Conservation (phyloP, 2,329 filamentous ascomycete genomes). For the Colletotrichum tropicicola region DNA sequence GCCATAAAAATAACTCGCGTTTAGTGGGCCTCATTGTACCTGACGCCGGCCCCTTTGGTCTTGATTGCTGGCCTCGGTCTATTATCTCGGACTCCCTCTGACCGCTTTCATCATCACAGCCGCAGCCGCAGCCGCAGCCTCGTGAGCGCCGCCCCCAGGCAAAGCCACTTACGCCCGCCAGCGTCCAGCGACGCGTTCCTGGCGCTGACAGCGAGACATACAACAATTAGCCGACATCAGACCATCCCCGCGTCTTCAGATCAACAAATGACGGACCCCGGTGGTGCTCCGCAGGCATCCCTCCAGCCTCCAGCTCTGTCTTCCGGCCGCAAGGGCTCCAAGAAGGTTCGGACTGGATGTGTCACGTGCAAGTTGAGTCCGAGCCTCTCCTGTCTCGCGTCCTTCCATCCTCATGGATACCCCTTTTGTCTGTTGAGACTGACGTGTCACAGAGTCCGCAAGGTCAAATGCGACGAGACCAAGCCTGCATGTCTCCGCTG, state of each 20-base stretch:
- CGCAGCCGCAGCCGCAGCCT: neutral
- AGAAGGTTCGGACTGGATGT: slow-evolving; percentile 59
- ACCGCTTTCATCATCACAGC: neutral
- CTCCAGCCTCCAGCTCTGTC: neutral
- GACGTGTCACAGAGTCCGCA: slow-evolving; percentile 52
- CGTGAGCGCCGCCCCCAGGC: neutral
- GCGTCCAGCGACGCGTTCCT: neutral
- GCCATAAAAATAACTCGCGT: no score
- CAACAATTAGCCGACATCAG: slow-evolving; percentile 5
- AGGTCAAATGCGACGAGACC: slow-evolving; percentile 65
- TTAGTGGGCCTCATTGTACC: no score
- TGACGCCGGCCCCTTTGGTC: neutral
- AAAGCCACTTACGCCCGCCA: neutral
- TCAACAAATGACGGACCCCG: slow-evolving; percentile 8
- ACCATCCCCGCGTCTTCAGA: neutral
- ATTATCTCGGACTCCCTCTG: slow-evolving; percentile 4
- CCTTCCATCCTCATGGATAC: neutral
- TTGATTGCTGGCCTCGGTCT: slow-evolving; percentile 19
- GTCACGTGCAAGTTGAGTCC: slow-evolving; percentile 63
- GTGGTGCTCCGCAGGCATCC: slow-evolving; percentile 6
- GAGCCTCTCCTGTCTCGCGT: neutral
- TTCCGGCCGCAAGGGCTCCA: slow-evolving; percentile 49
- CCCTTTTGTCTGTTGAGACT: neutral
- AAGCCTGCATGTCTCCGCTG: slow-evolving; percentile 63
- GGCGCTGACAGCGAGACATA: neutral